phyloP scores from a whole-genome alignment of 352 stramenopile genomes.

The Globisporangium cystogenes region DNA sequence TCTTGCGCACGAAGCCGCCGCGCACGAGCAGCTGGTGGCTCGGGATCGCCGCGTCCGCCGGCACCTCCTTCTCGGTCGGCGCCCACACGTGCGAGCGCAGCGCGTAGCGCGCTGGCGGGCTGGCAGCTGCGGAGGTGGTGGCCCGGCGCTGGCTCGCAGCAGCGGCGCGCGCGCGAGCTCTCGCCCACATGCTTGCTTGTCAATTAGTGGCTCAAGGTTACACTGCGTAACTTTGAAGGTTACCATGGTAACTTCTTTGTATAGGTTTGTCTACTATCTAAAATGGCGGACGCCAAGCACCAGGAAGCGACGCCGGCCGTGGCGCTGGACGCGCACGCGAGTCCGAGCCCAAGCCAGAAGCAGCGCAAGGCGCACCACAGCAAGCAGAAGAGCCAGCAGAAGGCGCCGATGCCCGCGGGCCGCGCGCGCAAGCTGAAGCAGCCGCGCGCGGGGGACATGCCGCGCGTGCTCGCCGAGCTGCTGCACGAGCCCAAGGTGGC shows the following conservation, averaged over 20 bases:
- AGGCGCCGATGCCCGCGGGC: constrained; percentile 13
- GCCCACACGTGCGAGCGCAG: constrained; percentile 58
- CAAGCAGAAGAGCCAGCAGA: too few species aligned
- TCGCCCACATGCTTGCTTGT: too few species aligned
- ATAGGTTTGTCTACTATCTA: too few species aligned
- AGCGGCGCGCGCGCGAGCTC: too few species aligned
- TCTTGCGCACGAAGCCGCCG: constrained; percentile 85
- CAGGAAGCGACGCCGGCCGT: neutral
- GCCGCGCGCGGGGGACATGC: constrained; percentile 48
- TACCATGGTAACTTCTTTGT: too few species aligned
- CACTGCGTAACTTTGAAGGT: too few species aligned
- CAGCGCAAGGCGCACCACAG: constrained; percentile 5
- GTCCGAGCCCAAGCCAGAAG: neutral
- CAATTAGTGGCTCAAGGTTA: too few species aligned
- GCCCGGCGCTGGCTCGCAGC: neutral
- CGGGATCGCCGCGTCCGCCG: constrained; percentile 70
- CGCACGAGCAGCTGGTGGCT: constrained; percentile 84
- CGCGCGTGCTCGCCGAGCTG: constrained; percentile 41
- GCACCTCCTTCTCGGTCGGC: constrained; percentile 71
- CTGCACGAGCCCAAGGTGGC: constrained; percentile 64
- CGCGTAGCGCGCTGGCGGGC: constrained; percentile 9
- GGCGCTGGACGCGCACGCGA: neutral
- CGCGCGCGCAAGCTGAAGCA: constrained; percentile 27
- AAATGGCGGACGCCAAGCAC: neutral
- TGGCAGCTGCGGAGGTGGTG: neutral